phyloP scores from a whole-genome alignment of 2,329 filamentous ascomycete genomes.

The Didymella sp. region DNA sequence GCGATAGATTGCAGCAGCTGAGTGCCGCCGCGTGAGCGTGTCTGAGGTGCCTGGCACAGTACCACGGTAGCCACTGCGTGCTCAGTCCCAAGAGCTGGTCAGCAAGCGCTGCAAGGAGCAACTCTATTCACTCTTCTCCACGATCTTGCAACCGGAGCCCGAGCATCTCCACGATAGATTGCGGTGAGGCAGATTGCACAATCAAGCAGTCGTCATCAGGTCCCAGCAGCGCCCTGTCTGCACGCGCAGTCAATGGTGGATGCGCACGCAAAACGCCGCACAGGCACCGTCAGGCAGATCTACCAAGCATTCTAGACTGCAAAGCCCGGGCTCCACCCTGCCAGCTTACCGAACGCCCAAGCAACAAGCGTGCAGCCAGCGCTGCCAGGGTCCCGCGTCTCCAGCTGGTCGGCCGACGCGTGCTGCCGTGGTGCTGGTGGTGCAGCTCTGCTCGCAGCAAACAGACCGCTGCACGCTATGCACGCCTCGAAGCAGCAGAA shows the following conservation, averaged over 20 bases:
- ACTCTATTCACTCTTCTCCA: constrained; percentile 13
- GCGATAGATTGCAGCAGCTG: constrained; percentile 6
- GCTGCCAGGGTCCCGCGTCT: constrained; percentile 4
- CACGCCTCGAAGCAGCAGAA: background rate
- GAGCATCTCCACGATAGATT: constrained; percentile 19
- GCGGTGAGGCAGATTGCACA: constrained; percentile 10
- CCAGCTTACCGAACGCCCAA: constrained; percentile 15
- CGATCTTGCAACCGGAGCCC: constrained; percentile 14
- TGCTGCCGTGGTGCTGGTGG: background rate
- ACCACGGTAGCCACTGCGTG: constrained; percentile 11
- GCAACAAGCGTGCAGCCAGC: constrained; percentile 3
- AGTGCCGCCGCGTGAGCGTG: constrained; percentile 3
- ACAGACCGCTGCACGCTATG: constrained; percentile 1
- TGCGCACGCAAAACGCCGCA: constrained; percentile 7
- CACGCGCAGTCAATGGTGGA: constrained; percentile 11
- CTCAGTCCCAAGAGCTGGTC: background rate
- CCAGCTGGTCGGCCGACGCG: constrained; percentile 9
- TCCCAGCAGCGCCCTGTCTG: constrained; percentile 8
- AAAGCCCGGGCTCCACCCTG: constrained; percentile 10
- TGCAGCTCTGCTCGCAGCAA: constrained; percentile 10
- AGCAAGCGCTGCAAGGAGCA: constrained; percentile 18
- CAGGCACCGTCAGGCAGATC: constrained; percentile 15
- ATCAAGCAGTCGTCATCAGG: constrained; percentile 17
- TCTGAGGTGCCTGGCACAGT: constrained; percentile 10
- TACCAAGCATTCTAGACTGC: constrained; percentile 23